Evolutionary conservation across 2,329 filamentous ascomycete genomes (phyloP), one percentile per base, ranked within the genome.

Genomic region (Nothopassalora personata): DNA sequence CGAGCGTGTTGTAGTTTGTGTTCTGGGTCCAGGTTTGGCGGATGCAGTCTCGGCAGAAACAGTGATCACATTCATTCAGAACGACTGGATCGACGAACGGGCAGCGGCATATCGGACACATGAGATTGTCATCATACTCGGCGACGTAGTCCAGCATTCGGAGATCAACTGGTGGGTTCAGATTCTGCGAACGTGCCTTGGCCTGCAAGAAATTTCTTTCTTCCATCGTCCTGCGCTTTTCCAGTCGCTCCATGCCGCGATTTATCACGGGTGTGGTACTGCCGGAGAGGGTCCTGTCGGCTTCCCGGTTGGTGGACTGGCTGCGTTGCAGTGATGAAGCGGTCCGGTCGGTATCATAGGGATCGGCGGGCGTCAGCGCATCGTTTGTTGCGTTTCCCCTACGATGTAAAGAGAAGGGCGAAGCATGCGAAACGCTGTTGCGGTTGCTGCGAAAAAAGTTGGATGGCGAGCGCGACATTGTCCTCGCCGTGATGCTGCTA

Each of bases 61-160:
- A 81, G 73, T 87, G 84, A 63, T 86, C 83, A 72, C 84, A 87
- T 63, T 81, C 76, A 51, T 84, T 74, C 64, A 82, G 71, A 4
- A 73, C 76, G 48, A 85, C 77, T 1, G 84, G 84, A 54, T 79
- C 74, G 56, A 86, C 79, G 66, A 86, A 85, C 7, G 84, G 82
- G 60, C 81, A 83, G 67, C 84, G 83, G 71, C 84, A 87, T 63
- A 87, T 86, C 15, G 83, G 79, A 68, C 84, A 87, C 75, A 84
- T 81, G 53, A 87, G 76, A 67, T 86, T 85, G 61, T 77, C 77
- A 68, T 86, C 83, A 68, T 81, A 81, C 30, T 73, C 70, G 53
- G 77, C 74, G 58, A 83, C 77, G 73, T 84, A 83, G 59, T 86
- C 84, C 64, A 87, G 78, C 39, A 76, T 70, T 56, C 82, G 79